Percentiles rank a stretch among this genome's conserved stretches.
Conservation (phyloP, 148 eudicot genomes). For the Amaranthus hypochondriacus region DNA sequence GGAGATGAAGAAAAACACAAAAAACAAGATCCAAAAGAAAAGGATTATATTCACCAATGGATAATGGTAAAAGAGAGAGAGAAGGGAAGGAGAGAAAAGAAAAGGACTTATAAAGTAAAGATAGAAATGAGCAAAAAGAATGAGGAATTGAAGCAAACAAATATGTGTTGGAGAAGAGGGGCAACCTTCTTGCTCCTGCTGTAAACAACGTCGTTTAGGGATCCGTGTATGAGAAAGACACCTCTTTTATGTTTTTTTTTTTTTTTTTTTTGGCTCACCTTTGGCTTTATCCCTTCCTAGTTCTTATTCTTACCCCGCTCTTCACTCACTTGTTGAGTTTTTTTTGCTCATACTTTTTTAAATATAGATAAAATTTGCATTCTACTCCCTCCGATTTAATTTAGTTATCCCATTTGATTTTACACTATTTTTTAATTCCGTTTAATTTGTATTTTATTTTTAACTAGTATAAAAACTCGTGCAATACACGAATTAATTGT, state of each 20-base stretch:
- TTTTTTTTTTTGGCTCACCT: slow-evolving; percentile 28
- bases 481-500: no score
- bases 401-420: no score
- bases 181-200: slow-evolving; percentile 17
- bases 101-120: neutral
- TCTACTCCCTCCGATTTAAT: no score
- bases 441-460: no score
- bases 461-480: no score
- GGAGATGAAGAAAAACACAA: slow-evolving; percentile 26
- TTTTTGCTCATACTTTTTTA: no score
- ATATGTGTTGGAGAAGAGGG: slow-evolving; percentile 14
- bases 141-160: slow-evolving; percentile 12
- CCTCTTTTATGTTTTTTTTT: slow-evolving; percentile 1
- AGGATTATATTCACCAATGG: neutral
- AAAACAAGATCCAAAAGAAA: slow-evolving; percentile 23
- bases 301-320: neutral
- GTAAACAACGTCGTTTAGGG: slow-evolving; percentile 45
- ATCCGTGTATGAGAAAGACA: slow-evolving; percentile 82
- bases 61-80: slow-evolving; percentile 31
- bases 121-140: slow-evolving; percentile 29
- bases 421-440: no score
- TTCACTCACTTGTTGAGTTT: neutral
- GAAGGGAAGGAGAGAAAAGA: slow-evolving; percentile 1
- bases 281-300: slow-evolving; percentile 26
- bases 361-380: no score